Percentiles rank a stretch among this genome's conserved stretches.
phyloP scores from a whole-genome alignment of 2,329 filamentous ascomycete species.

The Rhinocladiella similis region DNA sequence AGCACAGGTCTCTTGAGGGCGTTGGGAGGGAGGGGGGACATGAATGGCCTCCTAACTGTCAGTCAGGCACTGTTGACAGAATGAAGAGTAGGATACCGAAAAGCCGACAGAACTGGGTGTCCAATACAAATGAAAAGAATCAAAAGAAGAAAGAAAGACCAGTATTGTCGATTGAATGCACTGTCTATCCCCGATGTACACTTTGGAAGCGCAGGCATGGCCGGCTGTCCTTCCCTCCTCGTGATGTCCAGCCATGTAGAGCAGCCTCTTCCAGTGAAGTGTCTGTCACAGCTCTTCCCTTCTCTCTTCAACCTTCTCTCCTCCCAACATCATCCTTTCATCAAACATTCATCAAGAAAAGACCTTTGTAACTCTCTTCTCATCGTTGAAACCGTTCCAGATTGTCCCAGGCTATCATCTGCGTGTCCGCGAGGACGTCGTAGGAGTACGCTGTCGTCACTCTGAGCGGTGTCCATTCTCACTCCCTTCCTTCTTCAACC shows the following conservation, averaged over 20 bases:
- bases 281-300: constrained; percentile 2
- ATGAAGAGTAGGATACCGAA: background rate
- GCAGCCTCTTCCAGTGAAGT: background rate
- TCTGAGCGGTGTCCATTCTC: background rate
- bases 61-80: background rate
- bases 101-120: background rate
- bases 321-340: constrained; percentile 12
- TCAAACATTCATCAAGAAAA: constrained; percentile 5
- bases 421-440: background rate
- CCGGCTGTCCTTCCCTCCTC: constrained; percentile 15
- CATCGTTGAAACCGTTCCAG: constrained; percentile 3
- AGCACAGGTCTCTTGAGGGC: background rate
- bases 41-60: too few species aligned
- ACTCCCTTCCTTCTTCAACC: background rate
- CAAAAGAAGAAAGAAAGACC: background rate
- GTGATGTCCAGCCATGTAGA: background rate
- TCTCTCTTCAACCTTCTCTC: constrained; percentile 12
- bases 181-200: background rate
- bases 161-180: background rate
- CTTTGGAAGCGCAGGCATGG: constrained; percentile 11
- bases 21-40: background rate
- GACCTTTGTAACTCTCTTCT: constrained; percentile 4
- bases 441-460: background rate
- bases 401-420: background rate
- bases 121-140: background rate